A percentile compares a stretch with the other conserved stretches of the same genome.
Conservation (phyloP, 345 rosid genomes). For the Sisymbrium altissimum region DNA sequence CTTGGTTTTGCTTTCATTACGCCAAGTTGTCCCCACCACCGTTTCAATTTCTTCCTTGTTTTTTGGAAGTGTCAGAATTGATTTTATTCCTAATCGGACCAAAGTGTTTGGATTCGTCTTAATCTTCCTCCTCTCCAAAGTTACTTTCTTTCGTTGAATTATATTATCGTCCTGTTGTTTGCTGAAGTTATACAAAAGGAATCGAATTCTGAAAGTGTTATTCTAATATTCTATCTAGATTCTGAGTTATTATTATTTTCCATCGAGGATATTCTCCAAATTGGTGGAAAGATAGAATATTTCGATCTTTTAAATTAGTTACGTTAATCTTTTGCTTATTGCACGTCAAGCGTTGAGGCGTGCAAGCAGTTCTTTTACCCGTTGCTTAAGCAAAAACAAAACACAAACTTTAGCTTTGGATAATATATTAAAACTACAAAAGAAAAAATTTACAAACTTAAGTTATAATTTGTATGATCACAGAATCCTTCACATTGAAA, state of each 20-base stretch:
- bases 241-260: background rate
- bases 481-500: background rate
- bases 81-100: background rate
- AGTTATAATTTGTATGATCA: conserved; percentile 10
- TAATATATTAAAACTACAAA: background rate
- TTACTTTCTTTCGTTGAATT: background rate
- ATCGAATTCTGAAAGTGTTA: background rate
- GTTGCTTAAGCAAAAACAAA: background rate
- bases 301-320: background rate
- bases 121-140: background rate
- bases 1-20: conserved; percentile 21
- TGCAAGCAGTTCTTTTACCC: conserved; percentile 3
- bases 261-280: background rate
- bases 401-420: background rate
- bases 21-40: conserved; percentile 28
- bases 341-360: background rate
- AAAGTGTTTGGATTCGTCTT: conserved; percentile 6
- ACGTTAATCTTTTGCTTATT: background rate
- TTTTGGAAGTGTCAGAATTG: background rate
- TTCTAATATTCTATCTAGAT: background rate
- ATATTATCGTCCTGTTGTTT: no score
- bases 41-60: background rate
- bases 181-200: background rate
- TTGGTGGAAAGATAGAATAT: background rate
- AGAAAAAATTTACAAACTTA: conserved; percentile 25